phyloP scores from a whole-genome alignment of 1,139 yeast genomes.

The Chernovozyma aurita region DNA sequence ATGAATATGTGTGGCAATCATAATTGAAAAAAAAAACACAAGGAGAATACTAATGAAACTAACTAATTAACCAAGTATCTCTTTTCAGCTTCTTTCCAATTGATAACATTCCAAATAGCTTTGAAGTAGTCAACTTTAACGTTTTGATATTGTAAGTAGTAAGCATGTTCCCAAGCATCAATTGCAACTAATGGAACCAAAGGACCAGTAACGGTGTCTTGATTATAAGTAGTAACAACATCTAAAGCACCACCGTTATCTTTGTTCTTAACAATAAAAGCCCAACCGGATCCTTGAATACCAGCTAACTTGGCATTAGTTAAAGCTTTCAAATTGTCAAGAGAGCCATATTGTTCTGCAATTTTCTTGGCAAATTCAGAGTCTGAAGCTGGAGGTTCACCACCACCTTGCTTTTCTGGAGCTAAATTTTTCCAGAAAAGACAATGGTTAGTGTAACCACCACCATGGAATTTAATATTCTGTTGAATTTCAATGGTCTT shows the following conservation, averaged over 20 bases:
- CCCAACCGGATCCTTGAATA: conserved; percentile 50
- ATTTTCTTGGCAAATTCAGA: conserved; percentile 33
- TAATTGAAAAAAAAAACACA: too few species aligned
- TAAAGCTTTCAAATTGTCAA: conserved; percentile 33
- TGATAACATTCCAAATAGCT: conserved; percentile 46
- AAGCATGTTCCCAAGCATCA: conserved; percentile 52
- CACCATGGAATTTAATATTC: conserved; percentile 41
- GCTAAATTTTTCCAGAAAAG: conserved; percentile 44
- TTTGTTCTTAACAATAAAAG: conserved; percentile 40
- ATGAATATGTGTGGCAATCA: too few species aligned
- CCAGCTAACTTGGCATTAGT: conserved; percentile 40
- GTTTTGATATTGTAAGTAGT: conserved; percentile 46
- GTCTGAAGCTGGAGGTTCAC: conserved; percentile 31
- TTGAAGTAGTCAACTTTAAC: conserved; percentile 45
- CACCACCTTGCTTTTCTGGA: conserved; percentile 38
- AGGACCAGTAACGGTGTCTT: conserved; percentile 42
- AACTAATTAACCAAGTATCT: conserved; percentile 19
- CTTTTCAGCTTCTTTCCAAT: conserved; percentile 45
- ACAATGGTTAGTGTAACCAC: conserved; percentile 42
- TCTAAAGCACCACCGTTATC: conserved; percentile 37
- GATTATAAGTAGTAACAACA: conserved; percentile 41
- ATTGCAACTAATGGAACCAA: conserved; percentile 42
- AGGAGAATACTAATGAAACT: too few species aligned
- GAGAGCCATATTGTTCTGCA: conserved; percentile 35
- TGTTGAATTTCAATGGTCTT: conserved; percentile 34